Evolutionary conservation across 495 filamentous ascomycete genomes (phyloP).

Genomic region (Lasiosphaeriaceae sp.): DNA sequence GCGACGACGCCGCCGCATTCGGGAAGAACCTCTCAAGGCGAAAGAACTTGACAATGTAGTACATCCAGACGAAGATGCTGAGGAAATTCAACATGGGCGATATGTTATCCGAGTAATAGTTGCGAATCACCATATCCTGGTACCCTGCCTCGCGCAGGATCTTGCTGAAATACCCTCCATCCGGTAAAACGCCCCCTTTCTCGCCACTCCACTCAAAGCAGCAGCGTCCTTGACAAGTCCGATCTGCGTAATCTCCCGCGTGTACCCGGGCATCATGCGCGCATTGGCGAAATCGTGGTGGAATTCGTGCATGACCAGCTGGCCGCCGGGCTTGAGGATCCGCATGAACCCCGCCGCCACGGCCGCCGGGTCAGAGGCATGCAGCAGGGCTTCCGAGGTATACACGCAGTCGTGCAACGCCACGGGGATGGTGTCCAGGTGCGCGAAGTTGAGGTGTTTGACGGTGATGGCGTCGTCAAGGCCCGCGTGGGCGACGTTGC

Average conservation of each 20-base stretch:
- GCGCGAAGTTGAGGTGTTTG: neutral
- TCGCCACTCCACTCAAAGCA: too few relatives aligned
- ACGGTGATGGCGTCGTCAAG: neutral
- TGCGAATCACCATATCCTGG: constrained; percentile 3
- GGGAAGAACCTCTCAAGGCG: constrained; percentile 4
- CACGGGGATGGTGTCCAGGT: neutral
- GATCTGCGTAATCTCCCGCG: neutral
- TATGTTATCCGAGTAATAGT: constrained; percentile 8
- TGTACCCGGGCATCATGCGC: neutral
- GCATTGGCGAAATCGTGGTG: constrained; percentile 6
- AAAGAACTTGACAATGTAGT: neutral
- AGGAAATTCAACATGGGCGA: constrained; percentile 7
- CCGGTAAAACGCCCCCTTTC: constrained; percentile 3
- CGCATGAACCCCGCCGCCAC: constrained; percentile 1
- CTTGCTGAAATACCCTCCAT: neutral
- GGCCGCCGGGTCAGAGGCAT: neutral
- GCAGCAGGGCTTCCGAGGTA: constrained; percentile 7
- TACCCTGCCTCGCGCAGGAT: neutral
- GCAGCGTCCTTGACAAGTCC: too few relatives aligned
- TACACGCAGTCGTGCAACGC: neutral
- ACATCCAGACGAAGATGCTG: neutral
- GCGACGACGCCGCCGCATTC: neutral
- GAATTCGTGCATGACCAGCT: constrained; percentile 8
- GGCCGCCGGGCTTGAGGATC: constrained; percentile 4
- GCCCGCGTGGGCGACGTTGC: neutral